Conservation (phyloP, 2,329 filamentous ascomycete genomes). For the Talaromyces islandicus region DNA sequence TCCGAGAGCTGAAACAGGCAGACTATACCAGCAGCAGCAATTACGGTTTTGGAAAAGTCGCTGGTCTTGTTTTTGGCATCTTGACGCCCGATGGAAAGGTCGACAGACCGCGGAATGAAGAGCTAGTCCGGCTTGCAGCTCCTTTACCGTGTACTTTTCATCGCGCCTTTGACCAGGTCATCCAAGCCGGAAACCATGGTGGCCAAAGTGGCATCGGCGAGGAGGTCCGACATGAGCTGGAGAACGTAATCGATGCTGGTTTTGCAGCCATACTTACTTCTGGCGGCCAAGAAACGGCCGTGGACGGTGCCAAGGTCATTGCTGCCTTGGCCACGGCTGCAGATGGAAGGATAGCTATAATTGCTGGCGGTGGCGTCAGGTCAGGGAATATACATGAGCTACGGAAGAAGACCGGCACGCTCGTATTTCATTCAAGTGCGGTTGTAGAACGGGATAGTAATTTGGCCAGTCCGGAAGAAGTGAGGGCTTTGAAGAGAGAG, state of each 20-base stretch:
- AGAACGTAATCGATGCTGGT: conserved; percentile 37
- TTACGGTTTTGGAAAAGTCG: conserved; percentile 20
- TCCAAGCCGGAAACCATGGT: background rate
- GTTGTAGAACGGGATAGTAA: background rate
- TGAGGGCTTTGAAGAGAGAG: conserved; percentile 2
- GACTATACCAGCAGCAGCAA: background rate
- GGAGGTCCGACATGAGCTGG: conserved; percentile 13
- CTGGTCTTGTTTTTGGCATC: conserved; percentile 51
- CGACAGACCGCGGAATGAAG: conserved; percentile 35
- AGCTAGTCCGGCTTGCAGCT: conserved; percentile 37
- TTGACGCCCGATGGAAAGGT: conserved; percentile 28
- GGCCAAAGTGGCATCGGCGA: background rate
- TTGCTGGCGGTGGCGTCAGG: conserved; percentile 48
- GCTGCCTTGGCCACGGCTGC: conserved; percentile 16
- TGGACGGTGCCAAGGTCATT: conserved; percentile 29
- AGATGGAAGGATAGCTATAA: conserved; percentile 30
- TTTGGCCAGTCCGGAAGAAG: conserved; percentile 1
- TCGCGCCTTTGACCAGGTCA: conserved; percentile 46
- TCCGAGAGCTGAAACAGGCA: background rate
- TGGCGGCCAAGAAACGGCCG: conserved; percentile 33
- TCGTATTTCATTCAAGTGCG: conserved; percentile 43
- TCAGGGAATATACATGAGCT: conserved; percentile 37
- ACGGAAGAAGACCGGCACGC: conserved; percentile 20
- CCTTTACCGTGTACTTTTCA: conserved; percentile 50
- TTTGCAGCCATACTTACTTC: conserved; percentile 46